Conservation (phyloP, 805 yeast genomes). For the Torulaspora gathmanii region DNA sequence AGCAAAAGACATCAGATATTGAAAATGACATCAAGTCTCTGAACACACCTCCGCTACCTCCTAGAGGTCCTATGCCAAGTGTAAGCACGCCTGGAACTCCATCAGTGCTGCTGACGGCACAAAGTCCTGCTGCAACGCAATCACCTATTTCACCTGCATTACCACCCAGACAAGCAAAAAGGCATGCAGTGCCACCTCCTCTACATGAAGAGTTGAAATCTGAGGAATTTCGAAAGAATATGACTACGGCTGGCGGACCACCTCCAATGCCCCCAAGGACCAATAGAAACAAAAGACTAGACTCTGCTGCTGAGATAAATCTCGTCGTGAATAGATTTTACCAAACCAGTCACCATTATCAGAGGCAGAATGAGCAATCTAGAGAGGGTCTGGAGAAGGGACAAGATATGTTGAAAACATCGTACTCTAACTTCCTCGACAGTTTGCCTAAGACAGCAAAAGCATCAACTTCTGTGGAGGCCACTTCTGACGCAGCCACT, state of each 20-base stretch:
- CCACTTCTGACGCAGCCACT: conserved; percentile 8
- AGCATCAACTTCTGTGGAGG: conserved; percentile 9
- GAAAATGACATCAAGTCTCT: conserved; percentile 10
- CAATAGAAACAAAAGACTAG: conserved; percentile 19
- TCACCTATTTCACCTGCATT: conserved; percentile 39
- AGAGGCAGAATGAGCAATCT: conserved; percentile 46
- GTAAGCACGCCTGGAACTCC: not conserved
- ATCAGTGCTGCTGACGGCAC: not conserved
- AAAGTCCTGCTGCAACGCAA: conserved; percentile 8
- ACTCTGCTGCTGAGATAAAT: conserved; percentile 45
- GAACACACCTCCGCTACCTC: conserved; percentile 29
- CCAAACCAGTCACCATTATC: conserved; percentile 50
- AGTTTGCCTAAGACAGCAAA: conserved; percentile 14
- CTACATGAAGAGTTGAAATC: conserved; percentile 30
- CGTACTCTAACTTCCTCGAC: conserved; percentile 23
- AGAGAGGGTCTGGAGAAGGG: conserved; percentile 50
- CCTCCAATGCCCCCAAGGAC: conserved; percentile 18
- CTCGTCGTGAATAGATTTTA: conserved; percentile 56
- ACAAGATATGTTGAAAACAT: conserved; percentile 39
- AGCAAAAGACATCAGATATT: conserved; percentile 6
- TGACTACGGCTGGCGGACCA: conserved; percentile 27
- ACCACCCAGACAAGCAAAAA: conserved; percentile 16
- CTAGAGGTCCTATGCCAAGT: conserved; percentile 18
- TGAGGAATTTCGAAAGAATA: conserved; percentile 23
- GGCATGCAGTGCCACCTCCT: conserved; percentile 31